phyloP scores from a whole-genome alignment of 805 yeast genomes.

The Kuraishia borneana region DNA sequence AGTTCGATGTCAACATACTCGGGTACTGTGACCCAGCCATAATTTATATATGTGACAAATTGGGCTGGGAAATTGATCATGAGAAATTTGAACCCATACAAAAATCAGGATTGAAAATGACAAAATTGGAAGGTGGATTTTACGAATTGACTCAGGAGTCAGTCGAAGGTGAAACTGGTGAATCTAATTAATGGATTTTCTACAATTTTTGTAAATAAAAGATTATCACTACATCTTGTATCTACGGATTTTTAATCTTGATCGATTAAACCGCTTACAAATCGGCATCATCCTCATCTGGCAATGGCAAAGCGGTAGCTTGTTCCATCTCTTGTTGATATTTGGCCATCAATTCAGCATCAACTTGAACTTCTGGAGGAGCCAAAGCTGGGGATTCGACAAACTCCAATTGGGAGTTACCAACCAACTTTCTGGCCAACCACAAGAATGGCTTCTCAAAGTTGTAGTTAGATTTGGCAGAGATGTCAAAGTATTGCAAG shows the following conservation, averaged over 20 bases:
- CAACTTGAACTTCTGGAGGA: slow-evolving; percentile 98
- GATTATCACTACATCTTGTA: neutral
- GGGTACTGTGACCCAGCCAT: slow-evolving; percentile 84
- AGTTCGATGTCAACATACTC: slow-evolving; percentile 65
- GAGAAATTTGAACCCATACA: slow-evolving; percentile 28
- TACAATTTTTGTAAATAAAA: too few relatives aligned
- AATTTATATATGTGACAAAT: slow-evolving; percentile 42
- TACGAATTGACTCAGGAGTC: neutral
- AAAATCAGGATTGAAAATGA: slow-evolving; percentile 18
- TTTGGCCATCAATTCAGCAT: slow-evolving; percentile 91
- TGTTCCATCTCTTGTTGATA: slow-evolving; percentile 99
- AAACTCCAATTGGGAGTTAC: slow-evolving; percentile 95
- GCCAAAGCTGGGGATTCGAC: slow-evolving; percentile 99
- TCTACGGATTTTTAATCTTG: neutral
- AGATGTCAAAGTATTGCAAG: slow-evolving; percentile 98
- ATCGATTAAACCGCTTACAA: too few relatives aligned
- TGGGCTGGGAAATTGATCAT: slow-evolving; percentile 55
- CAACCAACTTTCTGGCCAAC: slow-evolving; percentile 98
- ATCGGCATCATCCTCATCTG: slow-evolving; percentile 99
- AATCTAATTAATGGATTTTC: too few relatives aligned
- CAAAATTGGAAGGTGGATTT: slow-evolving; percentile 14
- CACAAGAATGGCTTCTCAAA: slow-evolving; percentile 99
- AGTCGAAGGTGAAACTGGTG: too few relatives aligned
- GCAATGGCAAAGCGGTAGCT: slow-evolving; percentile 98
- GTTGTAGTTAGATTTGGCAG: slow-evolving; percentile 99